Evolutionary conservation across 371 early-diverging fungal genomes (phyloP).

Genomic region (Dinochytrium kinnereticum): DNA sequence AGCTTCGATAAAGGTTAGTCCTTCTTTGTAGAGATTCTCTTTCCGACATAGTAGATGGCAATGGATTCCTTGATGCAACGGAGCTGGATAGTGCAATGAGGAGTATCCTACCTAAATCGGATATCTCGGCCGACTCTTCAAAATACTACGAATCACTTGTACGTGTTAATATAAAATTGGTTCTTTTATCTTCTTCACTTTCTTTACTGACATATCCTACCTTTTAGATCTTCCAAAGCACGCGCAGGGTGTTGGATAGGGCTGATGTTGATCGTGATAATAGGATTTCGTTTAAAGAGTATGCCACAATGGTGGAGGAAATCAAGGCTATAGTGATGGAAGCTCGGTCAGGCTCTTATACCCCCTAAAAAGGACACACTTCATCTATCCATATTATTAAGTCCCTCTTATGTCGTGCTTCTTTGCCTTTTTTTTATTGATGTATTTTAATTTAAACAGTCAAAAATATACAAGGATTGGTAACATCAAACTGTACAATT

Average conservation of each 20-base stretch:
- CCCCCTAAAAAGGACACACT: too few species aligned
- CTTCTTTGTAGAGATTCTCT: not conserved
- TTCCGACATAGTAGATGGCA: conserved; percentile 39
- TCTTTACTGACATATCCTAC: too few species aligned
- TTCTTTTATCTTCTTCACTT: too few species aligned
- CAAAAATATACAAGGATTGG: not conserved
- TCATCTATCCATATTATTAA: too few species aligned
- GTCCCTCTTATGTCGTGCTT: too few species aligned
- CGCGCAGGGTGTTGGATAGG: conserved; percentile 36
- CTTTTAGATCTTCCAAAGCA: not conserved
- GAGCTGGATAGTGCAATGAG: conserved; percentile 37
- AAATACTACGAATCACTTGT: not conserved
- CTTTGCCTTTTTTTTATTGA: not conserved
- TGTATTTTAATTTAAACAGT: not conserved
- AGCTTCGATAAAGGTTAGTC: conserved; percentile 43
- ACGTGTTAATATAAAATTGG: too few species aligned
- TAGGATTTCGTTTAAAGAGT: conserved; percentile 44
- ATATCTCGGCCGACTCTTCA: not conserved
- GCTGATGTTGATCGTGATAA: conserved; percentile 42
- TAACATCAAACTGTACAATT: not conserved
- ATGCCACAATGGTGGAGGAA: conserved; percentile 41
- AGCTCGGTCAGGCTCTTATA: not conserved
- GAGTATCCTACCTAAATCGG: conserved; percentile 17
- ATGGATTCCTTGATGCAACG: conserved; percentile 41
- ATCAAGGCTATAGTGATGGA: conserved; percentile 46